phyloP scores from a whole-genome alignment of 2,329 filamentous ascomycete species.

The Fusarium camptoceras region DNA sequence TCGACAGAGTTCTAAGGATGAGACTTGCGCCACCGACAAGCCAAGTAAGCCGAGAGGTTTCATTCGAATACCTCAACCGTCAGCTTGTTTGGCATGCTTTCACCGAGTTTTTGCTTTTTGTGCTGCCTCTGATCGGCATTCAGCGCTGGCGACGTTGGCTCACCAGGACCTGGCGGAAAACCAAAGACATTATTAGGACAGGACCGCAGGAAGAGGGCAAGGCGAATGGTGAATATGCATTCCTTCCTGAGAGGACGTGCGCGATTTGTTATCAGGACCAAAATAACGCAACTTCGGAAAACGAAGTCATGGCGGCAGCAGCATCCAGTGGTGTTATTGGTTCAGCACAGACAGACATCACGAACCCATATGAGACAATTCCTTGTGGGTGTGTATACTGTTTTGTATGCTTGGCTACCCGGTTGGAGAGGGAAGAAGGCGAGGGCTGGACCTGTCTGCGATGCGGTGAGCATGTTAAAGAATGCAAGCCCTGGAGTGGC shows the following conservation, averaged over 20 bases:
- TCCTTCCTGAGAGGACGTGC: constrained; percentile 92
- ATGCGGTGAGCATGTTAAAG: constrained; percentile 84
- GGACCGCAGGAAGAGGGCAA: constrained; percentile 60
- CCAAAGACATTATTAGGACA: constrained; percentile 72
- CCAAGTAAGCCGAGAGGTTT: constrained; percentile 90
- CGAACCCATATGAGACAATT: constrained; percentile 92
- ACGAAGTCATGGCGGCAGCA: constrained; percentile 78
- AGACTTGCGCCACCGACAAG: constrained; percentile 86
- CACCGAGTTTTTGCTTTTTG: constrained; percentile 96
- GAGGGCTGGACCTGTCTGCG: constrained; percentile 93
- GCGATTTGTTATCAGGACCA: constrained; percentile 97
- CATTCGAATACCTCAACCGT: constrained; percentile 96
- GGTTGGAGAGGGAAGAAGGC: constrained; percentile 91
- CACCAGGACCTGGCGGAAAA: constrained; percentile 85
- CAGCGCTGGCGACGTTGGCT: constrained; percentile 93
- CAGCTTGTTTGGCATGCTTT: constrained; percentile 99
- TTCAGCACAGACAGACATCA: constrained; percentile 91
- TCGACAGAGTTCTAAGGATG: constrained; percentile 86
- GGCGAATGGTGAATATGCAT: constrained; percentile 79
- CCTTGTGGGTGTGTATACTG: constrained; percentile 95
- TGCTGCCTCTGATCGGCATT: constrained; percentile 96
- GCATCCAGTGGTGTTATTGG: constrained; percentile 83
- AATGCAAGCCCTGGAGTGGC: constrained; percentile 91
- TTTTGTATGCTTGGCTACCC: constrained; percentile 92
- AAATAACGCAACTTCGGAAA: constrained; percentile 78